Conservation (phyloP, 2,329 filamentous ascomycete genomes). For the Fusarium illudens region DNA sequence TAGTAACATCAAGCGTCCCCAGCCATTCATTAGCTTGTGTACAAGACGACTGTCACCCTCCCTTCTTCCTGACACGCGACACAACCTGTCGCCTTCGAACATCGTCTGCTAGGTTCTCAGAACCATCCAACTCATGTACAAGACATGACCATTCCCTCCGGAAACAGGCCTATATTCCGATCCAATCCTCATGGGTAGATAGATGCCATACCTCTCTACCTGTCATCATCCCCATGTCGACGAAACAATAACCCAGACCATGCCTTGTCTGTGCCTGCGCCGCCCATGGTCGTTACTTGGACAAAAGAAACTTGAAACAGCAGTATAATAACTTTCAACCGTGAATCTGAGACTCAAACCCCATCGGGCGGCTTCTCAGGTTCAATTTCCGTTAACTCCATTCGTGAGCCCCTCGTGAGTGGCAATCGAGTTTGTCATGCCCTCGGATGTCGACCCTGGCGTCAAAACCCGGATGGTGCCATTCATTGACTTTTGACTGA, state of each 20-base stretch:
- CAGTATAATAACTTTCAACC: slow-evolving; percentile 32
- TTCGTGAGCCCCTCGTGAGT: slow-evolving; percentile 42
- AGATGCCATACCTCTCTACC: slow-evolving; percentile 4
- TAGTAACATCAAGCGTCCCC: slow-evolving; percentile 12
- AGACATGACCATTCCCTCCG: slow-evolving; percentile 15
- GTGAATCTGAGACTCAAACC: slow-evolving; percentile 7
- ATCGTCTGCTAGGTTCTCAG: slow-evolving; percentile 18
- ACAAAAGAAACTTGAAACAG: slow-evolving; percentile 40
- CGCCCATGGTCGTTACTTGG: slow-evolving; percentile 40
- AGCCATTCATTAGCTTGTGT: slow-evolving; percentile 16
- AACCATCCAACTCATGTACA: slow-evolving; percentile 34
- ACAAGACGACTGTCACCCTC: slow-evolving; percentile 20
- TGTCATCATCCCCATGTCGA: slow-evolving; percentile 26
- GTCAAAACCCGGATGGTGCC: slow-evolving; percentile 41
- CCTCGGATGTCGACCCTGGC: slow-evolving; percentile 29
- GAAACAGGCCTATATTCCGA: slow-evolving; percentile 31
- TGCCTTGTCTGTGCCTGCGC: slow-evolving; percentile 36
- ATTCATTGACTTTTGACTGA: slow-evolving; percentile 50
- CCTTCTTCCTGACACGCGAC: slow-evolving; percentile 21
- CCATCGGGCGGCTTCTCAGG: slow-evolving; percentile 15
- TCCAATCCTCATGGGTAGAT: slow-evolving; percentile 28
- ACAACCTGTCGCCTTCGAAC: slow-evolving; percentile 4
- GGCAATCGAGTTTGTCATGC: slow-evolving; percentile 15
- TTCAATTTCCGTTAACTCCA: slow-evolving; percentile 43
- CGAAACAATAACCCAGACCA: slow-evolving; percentile 33